Percentiles rank a stretch among this genome's conserved stretches.
Conservation (phyloP, 352 stramenopile genomes). For the Plasmopara viticola region DNA sequence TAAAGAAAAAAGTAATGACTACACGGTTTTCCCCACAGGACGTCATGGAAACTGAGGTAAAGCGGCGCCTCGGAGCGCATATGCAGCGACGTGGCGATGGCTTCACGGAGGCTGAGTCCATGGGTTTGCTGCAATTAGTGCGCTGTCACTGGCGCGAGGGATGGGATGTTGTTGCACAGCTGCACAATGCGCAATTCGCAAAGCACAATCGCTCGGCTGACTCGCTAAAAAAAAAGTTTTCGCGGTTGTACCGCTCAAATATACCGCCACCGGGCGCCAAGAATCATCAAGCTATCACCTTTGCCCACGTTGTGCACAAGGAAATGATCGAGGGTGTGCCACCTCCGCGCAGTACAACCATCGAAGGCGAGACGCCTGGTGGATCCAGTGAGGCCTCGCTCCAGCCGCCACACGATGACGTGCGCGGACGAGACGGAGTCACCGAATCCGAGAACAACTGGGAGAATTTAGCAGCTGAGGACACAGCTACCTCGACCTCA, state of each 20-base stretch:
- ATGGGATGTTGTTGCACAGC: conserved; percentile 31
- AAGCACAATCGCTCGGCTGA: conserved; percentile 34
- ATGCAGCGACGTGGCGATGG: conserved; percentile 32
- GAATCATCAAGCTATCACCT: conserved; percentile 28
- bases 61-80: conserved; percentile 17
- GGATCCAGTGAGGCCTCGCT: conserved; percentile 18
- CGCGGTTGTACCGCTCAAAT: conserved; percentile 26
- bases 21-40: conserved; percentile 16
- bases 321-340: conserved; percentile 29
- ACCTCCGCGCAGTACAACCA: conserved; percentile 1
- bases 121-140: conserved; percentile 32
- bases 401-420: conserved; percentile 13
- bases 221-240: conserved; percentile 44
- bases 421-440: conserved; percentile 15
- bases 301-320: conserved; percentile 31
- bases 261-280: conserved; percentile 28
- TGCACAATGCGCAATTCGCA: conserved; percentile 33
- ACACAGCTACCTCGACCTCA: conserved; percentile 2
- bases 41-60: conserved; percentile 18
- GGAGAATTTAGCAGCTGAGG: conserved; percentile 13
- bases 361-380: conserved; percentile 9
- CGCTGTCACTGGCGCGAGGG: conserved; percentile 28
- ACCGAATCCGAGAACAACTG: conserved; percentile 25
- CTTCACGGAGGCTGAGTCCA: conserved; percentile 34
- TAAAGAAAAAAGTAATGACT: conserved; percentile 18